Evolutionary conservation across 2,329 filamentous ascomycete genomes (phyloP).

Genomic region (Ilyonectria sp.): DNA sequence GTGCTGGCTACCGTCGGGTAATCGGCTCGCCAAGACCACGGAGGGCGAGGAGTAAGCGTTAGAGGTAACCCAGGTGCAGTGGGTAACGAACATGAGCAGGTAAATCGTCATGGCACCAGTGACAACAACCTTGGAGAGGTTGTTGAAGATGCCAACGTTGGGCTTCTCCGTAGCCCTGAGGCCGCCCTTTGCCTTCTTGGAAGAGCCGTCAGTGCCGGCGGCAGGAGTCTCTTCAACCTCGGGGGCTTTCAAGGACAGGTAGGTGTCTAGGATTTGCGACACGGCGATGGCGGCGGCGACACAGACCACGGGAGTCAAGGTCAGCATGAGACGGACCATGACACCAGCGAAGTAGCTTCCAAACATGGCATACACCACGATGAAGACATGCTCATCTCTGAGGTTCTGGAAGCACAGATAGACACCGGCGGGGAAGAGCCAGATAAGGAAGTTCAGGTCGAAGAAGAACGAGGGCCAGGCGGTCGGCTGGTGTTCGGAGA

Average conservation of each 20-base stretch:
- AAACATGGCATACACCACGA: slow-evolving; percentile 97
- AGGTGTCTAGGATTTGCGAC: slow-evolving; percentile 91
- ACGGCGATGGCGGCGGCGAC: slow-evolving; percentile 91
- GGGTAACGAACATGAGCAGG: slow-evolving; percentile 92
- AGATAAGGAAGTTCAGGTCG: slow-evolving; percentile 97
- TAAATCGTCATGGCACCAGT: slow-evolving; percentile 82
- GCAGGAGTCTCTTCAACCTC: slow-evolving; percentile 60
- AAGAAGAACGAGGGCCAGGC: slow-evolving; percentile 99
- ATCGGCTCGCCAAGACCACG: slow-evolving; percentile 91
- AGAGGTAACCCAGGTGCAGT: slow-evolving; percentile 99
- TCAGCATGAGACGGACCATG: slow-evolving; percentile 99
- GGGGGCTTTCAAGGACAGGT: slow-evolving; percentile 78
- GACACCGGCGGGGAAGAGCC: slow-evolving; percentile 98
- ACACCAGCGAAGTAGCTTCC: slow-evolving; percentile 99
- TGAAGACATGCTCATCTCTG: slow-evolving; percentile 96
- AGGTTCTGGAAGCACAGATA: slow-evolving; percentile 98
- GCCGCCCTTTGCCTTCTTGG: slow-evolving; percentile 69
- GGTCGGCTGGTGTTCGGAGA: slow-evolving; percentile 98
- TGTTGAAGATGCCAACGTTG: slow-evolving; percentile 86
- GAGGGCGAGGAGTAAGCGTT: slow-evolving; percentile 99
- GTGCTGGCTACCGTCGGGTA: slow-evolving; percentile 95
- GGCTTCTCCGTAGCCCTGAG: slow-evolving; percentile 82
- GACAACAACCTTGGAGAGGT: slow-evolving; percentile 84
- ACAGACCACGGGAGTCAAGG: slow-evolving; percentile 95
- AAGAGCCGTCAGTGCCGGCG: slow-evolving; percentile 61